Percentiles rank a stretch among this genome's conserved stretches.
Conservation (phyloP, 2,329 filamentous ascomycete genomes). For the Diaporthe citriasiana region DNA sequence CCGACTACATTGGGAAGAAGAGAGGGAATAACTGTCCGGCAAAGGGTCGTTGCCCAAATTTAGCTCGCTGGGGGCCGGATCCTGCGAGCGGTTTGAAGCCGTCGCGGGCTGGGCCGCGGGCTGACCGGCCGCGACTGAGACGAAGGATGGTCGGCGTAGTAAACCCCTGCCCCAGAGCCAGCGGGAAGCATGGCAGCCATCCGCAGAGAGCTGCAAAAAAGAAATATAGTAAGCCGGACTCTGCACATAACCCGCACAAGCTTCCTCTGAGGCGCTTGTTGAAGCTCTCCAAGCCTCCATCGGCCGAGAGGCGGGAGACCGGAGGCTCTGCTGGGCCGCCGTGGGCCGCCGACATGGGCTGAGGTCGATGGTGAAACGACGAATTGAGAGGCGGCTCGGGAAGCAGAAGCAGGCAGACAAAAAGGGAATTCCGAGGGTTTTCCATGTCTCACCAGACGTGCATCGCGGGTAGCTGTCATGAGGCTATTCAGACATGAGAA, state of each 20-base stretch:
- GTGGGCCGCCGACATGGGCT: slow-evolving; percentile 1
- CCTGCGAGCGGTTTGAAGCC: slow-evolving; percentile 25
- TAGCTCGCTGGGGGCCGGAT: slow-evolving; percentile 29
- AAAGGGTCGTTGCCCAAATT: slow-evolving; percentile 13
- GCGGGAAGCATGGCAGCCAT: slow-evolving; percentile 2
- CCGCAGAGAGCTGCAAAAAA: not conserved
- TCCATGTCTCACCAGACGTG: not conserved
- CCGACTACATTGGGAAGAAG: not conserved
- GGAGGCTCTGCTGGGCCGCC: slow-evolving; percentile 1
- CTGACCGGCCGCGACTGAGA: slow-evolving; percentile 33
- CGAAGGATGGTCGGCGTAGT: slow-evolving; percentile 35
- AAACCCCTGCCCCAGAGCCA: not conserved
- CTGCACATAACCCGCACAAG: not conserved
- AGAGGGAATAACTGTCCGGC: not conserved
- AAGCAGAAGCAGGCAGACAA: not conserved
- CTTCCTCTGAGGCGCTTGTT: not conserved
- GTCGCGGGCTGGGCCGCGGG: slow-evolving; percentile 35
- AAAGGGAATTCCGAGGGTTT: not conserved
- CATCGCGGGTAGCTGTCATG: slow-evolving; percentile 12
- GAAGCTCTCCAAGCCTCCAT: slow-evolving; percentile 1
- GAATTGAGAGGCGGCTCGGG: not conserved
- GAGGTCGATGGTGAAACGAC: slow-evolving; percentile 14
- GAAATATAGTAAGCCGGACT: not conserved
- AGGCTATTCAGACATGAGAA: slow-evolving; percentile 34
- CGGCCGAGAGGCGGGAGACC: not conserved